These are phyloP conservation scores for Geranium incanum DNA, from an alignment of 441 rosid species.

Conservation along the genomic window DNA sequence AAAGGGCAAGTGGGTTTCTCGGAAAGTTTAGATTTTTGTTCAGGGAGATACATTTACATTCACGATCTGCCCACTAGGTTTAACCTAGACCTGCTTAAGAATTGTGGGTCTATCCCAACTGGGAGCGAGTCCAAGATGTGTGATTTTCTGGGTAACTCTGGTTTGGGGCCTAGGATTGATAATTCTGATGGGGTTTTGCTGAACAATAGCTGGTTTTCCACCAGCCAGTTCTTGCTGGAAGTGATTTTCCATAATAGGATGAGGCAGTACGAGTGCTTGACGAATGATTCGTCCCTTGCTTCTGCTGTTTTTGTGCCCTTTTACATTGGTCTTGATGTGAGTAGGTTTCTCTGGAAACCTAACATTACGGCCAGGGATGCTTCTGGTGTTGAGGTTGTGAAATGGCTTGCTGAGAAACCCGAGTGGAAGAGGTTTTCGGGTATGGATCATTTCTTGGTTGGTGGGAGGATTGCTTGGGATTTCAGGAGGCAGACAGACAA, in stretches of 20 bases:
- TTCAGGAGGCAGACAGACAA: constrained; percentile 50
- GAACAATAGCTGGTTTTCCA: constrained; percentile 42
- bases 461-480: constrained; percentile 81
- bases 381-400: constrained; percentile 37
- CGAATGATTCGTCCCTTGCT: constrained; percentile 55
- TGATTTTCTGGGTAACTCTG: constrained; percentile 47
- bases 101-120: constrained; percentile 40
- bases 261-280: constrained; percentile 58
- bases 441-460: constrained; percentile 75
- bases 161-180: constrained; percentile 45
- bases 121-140: constrained; percentile 72
- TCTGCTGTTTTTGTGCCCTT: constrained; percentile 66
- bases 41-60: constrained; percentile 55
- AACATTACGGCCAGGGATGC: constrained; percentile 47
- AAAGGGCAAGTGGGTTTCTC: background rate
- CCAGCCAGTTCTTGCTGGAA: constrained; percentile 64
- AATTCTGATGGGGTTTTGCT: constrained; percentile 31
- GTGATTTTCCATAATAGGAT: constrained; percentile 60
- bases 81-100: constrained; percentile 48
- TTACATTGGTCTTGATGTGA: constrained; percentile 67
- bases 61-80: constrained; percentile 56
- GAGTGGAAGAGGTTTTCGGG: constrained; percentile 56
- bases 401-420: constrained; percentile 44
- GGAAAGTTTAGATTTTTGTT: constrained; percentile 37
- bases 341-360: constrained; percentile 53